Conservation (phyloP, 169 alveolate species). For the Cryptosporidium ryanae region DNA sequence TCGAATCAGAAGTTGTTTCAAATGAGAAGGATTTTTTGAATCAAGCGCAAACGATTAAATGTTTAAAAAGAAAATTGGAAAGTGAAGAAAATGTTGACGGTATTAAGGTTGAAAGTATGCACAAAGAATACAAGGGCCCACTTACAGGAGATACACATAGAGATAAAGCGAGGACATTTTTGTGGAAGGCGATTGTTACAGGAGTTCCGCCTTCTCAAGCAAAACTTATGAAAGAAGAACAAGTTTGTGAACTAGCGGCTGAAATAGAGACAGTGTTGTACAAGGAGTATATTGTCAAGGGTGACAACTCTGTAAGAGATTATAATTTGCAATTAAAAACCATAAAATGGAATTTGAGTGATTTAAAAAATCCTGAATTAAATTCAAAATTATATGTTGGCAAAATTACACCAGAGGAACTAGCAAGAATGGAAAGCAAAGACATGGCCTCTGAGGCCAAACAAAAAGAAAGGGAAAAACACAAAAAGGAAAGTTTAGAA, state of each 20-base stretch:
- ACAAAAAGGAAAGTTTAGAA: constrained; percentile 86
- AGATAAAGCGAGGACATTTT: constrained; percentile 78
- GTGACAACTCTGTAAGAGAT: constrained; percentile 80
- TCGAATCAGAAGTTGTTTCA: constrained; percentile 67
- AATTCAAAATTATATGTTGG: constrained; percentile 87
- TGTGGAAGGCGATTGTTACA: constrained; percentile 75
- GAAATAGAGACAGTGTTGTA: constrained; percentile 82
- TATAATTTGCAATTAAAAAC: constrained; percentile 87
- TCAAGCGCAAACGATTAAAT: neutral
- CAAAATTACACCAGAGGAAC: constrained; percentile 81
- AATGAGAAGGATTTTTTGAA: constrained; percentile 15
- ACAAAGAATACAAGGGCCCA: constrained; percentile 66
- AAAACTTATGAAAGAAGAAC: constrained; percentile 78
- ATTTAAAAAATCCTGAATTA: constrained; percentile 89
- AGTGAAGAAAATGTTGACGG: constrained; percentile 7
- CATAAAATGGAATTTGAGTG: constrained; percentile 90
- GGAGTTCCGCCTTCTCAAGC: constrained; percentile 78
- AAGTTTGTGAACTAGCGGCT: constrained; percentile 80
- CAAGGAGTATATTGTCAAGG: constrained; percentile 76
- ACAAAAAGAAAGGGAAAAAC: constrained; percentile 86
- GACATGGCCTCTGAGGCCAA: constrained; percentile 94
- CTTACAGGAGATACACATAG: constrained; percentile 76
- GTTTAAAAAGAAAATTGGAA: constrained; percentile 27
- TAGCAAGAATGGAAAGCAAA: constrained; percentile 90
- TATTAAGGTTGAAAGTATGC: constrained; percentile 62